A percentile compares a stretch with the other conserved stretches of the same genome.
phyloP scores from a whole-genome alignment of 2,329 filamentous ascomycete genomes.

The Fusarium torreyae region DNA sequence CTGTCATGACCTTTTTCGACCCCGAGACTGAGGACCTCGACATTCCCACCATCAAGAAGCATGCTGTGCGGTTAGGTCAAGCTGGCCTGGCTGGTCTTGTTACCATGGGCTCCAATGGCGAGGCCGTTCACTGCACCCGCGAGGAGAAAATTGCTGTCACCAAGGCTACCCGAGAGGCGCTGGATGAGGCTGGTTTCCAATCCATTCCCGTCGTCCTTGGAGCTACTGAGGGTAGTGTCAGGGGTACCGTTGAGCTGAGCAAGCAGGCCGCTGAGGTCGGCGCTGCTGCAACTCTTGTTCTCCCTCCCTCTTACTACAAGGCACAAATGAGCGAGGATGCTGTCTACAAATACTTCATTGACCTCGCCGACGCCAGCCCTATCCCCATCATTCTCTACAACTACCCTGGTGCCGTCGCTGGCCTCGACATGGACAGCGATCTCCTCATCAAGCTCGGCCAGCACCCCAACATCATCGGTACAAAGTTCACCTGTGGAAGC shows the following conservation, averaged over 20 bases:
- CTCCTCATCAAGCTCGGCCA: conserved; percentile 83
- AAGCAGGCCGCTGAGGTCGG: conserved; percentile 77
- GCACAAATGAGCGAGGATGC: conserved; percentile 81
- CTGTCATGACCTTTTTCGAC: conserved; percentile 93
- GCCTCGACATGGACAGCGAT: conserved; percentile 92
- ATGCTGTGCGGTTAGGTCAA: conserved; percentile 82
- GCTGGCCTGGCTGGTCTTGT: conserved; percentile 87
- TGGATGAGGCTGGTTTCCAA: conserved; percentile 84
- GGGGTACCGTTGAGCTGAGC: conserved; percentile 83
- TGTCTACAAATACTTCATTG: conserved; percentile 80
- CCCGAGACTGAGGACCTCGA: conserved; percentile 88
- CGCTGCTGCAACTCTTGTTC: conserved; percentile 83
- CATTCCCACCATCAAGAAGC: conserved; percentile 82
- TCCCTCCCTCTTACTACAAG: conserved; percentile 89
- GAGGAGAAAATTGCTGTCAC: conserved; percentile 84
- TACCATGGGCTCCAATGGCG: conserved; percentile 91
- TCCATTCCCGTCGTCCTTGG: conserved; percentile 86
- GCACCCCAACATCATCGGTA: conserved; percentile 88
- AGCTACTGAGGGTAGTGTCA: conserved; percentile 84
- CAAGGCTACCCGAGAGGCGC: conserved; percentile 82
- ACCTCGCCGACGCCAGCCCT: conserved; percentile 81
- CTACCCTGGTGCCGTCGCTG: conserved; percentile 88
- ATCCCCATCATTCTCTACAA: conserved; percentile 91
- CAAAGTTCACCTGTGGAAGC: conserved; percentile 93
- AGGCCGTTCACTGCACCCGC: conserved; percentile 86